Conservation (phyloP, 768 basidiomycete species). For the Boletus rex-veris region DNA sequence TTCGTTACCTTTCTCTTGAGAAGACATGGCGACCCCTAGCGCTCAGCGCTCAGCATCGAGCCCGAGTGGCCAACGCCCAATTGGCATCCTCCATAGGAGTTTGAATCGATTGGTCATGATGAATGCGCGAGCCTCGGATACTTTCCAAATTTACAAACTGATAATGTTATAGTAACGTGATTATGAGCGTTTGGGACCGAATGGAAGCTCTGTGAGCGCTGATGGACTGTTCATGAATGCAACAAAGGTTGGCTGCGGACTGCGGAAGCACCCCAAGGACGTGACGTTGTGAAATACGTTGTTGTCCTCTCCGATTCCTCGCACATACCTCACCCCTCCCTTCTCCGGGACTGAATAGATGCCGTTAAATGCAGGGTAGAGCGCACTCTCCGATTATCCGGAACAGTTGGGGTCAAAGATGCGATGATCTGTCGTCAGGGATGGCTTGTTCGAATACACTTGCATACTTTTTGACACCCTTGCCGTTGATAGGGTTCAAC, state of each 20-base stretch:
- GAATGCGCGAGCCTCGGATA: not conserved
- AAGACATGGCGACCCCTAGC: not conserved
- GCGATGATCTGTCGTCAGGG: not conserved
- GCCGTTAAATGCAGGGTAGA: not conserved
- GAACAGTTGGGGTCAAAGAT: not conserved
- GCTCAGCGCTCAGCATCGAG: not conserved
- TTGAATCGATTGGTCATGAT: not conserved
- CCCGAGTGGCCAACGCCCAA: not conserved
- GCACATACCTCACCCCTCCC: not conserved
- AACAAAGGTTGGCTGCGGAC: not conserved
- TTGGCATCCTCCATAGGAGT: not conserved
- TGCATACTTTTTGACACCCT: not conserved
- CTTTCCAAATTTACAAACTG: constrained; percentile 5
- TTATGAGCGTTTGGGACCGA: not conserved
- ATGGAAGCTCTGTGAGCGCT: not conserved
- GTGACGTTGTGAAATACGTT: not conserved
- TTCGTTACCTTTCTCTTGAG: too few relatives aligned
- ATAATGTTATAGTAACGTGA: not conserved
- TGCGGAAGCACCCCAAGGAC: not conserved
- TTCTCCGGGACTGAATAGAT: not conserved
- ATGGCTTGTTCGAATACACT: not conserved
- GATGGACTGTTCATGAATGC: not conserved
- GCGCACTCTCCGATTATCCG: constrained; percentile 1
- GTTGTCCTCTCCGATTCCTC: not conserved
- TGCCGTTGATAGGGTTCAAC: not conserved